Percentiles rank a stretch among this genome's conserved stretches.
Conservation (phyloP, 1,284 basidiomycete species). For the Flammula alnicola region DNA sequence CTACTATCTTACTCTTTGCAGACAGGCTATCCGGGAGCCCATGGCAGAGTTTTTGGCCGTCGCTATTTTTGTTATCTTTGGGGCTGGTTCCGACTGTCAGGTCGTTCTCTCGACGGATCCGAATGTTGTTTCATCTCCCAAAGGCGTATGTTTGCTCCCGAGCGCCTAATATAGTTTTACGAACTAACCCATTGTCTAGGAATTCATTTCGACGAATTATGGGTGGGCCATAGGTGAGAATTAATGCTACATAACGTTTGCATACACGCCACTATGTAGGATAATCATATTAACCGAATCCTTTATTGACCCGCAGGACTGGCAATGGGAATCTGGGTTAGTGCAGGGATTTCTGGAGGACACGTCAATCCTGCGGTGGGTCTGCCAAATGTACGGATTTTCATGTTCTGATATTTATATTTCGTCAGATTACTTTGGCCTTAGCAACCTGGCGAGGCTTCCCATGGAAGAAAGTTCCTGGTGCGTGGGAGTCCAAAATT, state of each 20-base stretch:
- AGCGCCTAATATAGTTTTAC: not conserved
- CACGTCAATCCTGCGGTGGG: conserved; percentile 76
- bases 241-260: too few species aligned
- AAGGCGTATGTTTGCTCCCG: conserved; percentile 49
- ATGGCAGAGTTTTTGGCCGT: conserved; percentile 68
- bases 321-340: conserved; percentile 68
- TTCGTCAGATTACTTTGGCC: conserved; percentile 52
- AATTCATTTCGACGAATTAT: conserved; percentile 53
- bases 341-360: conserved; percentile 66
- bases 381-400: not conserved
- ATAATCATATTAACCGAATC: too few species aligned
- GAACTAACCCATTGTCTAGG: conserved; percentile 39
- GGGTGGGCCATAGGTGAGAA: conserved; percentile 63
- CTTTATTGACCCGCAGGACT: conserved; percentile 13
- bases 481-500: conserved; percentile 21
- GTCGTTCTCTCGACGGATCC: conserved; percentile 52
- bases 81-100: conserved; percentile 62
- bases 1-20: conserved; percentile 4
- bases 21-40: conserved; percentile 50
- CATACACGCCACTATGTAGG: not conserved
- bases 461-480: conserved; percentile 73
- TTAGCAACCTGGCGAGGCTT: conserved; percentile 70
- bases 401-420: not conserved
- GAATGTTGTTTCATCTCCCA: conserved; percentile 50
- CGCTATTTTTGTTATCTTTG: conserved; percentile 64